These are phyloP conservation scores for Pythium pyrilobum DNA, from an alignment of 352 stramenopile genomes.

Conservation along the genomic window DNA sequence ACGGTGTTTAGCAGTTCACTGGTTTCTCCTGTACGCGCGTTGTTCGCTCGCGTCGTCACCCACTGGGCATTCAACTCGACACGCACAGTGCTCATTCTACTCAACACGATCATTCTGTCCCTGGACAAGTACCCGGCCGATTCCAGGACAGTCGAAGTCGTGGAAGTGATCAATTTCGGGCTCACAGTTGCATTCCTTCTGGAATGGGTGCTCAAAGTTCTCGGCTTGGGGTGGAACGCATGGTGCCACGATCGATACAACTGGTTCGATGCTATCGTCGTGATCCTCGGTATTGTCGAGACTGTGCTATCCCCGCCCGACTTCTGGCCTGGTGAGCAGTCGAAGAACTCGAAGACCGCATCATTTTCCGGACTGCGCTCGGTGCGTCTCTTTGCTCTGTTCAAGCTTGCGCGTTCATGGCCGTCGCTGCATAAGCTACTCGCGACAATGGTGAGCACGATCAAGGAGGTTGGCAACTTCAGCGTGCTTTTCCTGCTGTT, in stretches of 20 bases:
- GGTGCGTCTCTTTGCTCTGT: slow-evolving; percentile 80
- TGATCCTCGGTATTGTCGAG: slow-evolving; percentile 35
- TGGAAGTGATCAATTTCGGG: slow-evolving; percentile 62
- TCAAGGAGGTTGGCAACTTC: slow-evolving; percentile 91
- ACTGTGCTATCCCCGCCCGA: slow-evolving; percentile 35
- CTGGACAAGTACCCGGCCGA: slow-evolving; percentile 73
- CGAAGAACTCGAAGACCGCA: slow-evolving; percentile 18
- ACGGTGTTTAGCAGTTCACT: background rate
- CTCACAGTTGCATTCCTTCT: slow-evolving; percentile 44
- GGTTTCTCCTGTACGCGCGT: slow-evolving; percentile 3
- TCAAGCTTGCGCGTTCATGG: slow-evolving; percentile 90
- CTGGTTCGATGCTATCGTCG: slow-evolving; percentile 68
- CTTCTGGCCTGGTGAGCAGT: slow-evolving; percentile 20
- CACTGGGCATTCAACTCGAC: slow-evolving; percentile 55
- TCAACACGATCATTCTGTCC: slow-evolving; percentile 81
- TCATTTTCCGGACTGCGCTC: slow-evolving; percentile 76
- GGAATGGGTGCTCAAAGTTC: slow-evolving; percentile 62
- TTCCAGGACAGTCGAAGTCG: slow-evolving; percentile 23
- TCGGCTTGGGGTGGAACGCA: slow-evolving; percentile 42
- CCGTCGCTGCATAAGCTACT: slow-evolving; percentile 88
- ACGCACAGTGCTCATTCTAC: slow-evolving; percentile 58
- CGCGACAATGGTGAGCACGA: slow-evolving; percentile 78
- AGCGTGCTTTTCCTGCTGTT: slow-evolving; percentile 90
- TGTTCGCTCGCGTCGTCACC: slow-evolving; percentile 26
- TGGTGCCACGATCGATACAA: slow-evolving; percentile 72